A percentile compares a stretch with the other conserved stretches of the same genome.
phyloP scores from a whole-genome alignment of 495 filamentous ascomycete genomes.

The Astrothelium macrocarpum region DNA sequence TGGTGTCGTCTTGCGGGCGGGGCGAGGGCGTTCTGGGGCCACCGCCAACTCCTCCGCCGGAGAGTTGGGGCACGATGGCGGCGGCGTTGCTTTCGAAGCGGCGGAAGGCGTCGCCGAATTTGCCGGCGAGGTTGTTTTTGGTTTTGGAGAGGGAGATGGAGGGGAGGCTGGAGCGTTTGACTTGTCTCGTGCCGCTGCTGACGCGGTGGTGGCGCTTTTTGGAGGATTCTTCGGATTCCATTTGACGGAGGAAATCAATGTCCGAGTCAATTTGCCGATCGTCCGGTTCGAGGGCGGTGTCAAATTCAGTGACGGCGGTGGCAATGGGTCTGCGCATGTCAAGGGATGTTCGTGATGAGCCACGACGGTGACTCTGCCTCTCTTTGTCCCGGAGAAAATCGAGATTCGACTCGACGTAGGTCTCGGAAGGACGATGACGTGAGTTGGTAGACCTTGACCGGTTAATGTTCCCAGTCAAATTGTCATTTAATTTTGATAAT shows the following conservation, averaged over 20 bases:
- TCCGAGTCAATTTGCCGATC: constrained; percentile 70
- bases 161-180: constrained; percentile 72
- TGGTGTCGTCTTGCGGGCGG: too few relatives aligned
- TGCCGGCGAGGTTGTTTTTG: constrained; percentile 78
- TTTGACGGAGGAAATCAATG: constrained; percentile 74
- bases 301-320: not conserved
- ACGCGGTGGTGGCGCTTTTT: constrained; percentile 61
- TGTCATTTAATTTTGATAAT: constrained; percentile 16
- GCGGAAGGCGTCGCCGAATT: constrained; percentile 93
- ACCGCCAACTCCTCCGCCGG: constrained; percentile 22
- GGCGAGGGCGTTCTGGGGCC: too few relatives aligned
- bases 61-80: constrained; percentile 32
- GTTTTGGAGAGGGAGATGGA: constrained; percentile 65
- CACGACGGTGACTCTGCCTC: not conserved
- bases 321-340: constrained; percentile 38
- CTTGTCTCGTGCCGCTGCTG: constrained; percentile 52
- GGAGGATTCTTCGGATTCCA: constrained; percentile 50
- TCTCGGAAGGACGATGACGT: constrained; percentile 59
- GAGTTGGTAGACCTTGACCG: constrained; percentile 57
- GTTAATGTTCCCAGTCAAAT: constrained; percentile 37
- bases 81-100: constrained; percentile 65
- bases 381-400: constrained; percentile 63
- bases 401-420: constrained; percentile 68
- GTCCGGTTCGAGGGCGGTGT: constrained; percentile 30
- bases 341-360: not conserved